Conservation (phyloP, 805 yeast species). For the Starmera caribaea region DNA sequence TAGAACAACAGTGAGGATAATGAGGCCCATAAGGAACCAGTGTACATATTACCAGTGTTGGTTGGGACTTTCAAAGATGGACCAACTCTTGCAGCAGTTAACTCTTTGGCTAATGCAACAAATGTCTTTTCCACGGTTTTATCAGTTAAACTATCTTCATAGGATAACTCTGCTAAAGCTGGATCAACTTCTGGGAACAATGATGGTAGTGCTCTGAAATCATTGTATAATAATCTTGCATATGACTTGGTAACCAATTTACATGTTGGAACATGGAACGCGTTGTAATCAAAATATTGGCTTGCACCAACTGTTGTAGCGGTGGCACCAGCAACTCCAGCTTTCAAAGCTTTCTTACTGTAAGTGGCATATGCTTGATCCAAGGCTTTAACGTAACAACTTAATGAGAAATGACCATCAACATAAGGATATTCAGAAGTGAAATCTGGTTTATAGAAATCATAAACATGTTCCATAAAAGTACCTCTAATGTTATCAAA, state of each 20-base stretch:
- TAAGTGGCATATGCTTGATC: constrained; percentile 80
- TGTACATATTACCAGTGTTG: constrained; percentile 97
- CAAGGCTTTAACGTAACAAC: constrained; percentile 89
- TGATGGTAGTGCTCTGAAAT: constrained; percentile 63
- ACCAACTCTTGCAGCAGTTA: constrained; percentile 55
- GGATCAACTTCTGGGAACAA: constrained; percentile 51
- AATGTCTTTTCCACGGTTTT: constrained; percentile 48
- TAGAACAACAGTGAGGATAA: constrained; percentile 71
- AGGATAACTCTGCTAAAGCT: constrained; percentile 41
- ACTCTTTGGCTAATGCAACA: constrained; percentile 59
- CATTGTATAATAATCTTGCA: constrained; percentile 87
- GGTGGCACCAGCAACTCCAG: constrained; percentile 35
- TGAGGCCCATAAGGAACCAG: constrained; percentile 87
- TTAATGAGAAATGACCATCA: constrained; percentile 91
- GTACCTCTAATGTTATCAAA: constrained; percentile 86
- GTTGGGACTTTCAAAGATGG: constrained; percentile 86
- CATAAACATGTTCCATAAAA: constrained; percentile 94
- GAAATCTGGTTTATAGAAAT: constrained; percentile 96
- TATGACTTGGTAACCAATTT: constrained; percentile 87
- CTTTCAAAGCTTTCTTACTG: constrained; percentile 61
- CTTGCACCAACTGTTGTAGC: constrained; percentile 56
- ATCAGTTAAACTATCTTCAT: constrained; percentile 73
- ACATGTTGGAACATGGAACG: constrained; percentile 98
- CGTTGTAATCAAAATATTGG: constrained; percentile 79
- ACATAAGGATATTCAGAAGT: constrained; percentile 94